A percentile compares a stretch with the other conserved stretches of the same genome.
Conservation (phyloP, 495 filamentous ascomycete genomes). For the Oidiodendron maius region DNA sequence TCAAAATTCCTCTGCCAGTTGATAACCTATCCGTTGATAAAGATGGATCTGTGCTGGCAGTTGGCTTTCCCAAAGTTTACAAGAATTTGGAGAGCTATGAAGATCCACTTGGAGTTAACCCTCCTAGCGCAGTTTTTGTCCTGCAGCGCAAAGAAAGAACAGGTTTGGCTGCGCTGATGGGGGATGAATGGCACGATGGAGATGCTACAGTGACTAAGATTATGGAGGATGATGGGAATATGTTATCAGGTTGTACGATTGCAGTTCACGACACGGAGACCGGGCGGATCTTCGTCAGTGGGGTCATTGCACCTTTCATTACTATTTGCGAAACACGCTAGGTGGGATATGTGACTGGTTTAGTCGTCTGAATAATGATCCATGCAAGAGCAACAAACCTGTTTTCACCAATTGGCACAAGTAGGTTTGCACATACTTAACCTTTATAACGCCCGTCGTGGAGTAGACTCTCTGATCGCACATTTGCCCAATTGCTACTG, state of each 20-base stretch:
- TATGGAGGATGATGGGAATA: conserved; percentile 24
- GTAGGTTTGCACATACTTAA: too few species aligned
- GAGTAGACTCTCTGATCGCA: too few species aligned
- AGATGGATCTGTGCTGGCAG: conserved; percentile 31
- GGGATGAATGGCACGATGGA: not conserved
- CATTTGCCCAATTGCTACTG: too few species aligned
- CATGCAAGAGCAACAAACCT: too few species aligned
- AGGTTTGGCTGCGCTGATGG: too few species aligned
- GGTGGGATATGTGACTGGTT: too few species aligned
- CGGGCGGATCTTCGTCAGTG: conserved; percentile 19
- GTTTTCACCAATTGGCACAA: too few species aligned
- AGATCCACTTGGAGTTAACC: conserved; percentile 3
- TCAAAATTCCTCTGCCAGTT: conserved; percentile 24
- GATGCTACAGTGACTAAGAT: conserved; percentile 18
- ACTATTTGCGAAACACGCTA: conserved; percentile 19
- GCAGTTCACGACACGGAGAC: conserved; percentile 23
- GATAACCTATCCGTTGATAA: conserved; percentile 35
- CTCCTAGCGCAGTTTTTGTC: conserved; percentile 11
- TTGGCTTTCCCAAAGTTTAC: conserved; percentile 23
- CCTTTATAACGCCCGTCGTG: too few species aligned
- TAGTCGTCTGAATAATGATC: too few species aligned
- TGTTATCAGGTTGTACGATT: conserved; percentile 18
- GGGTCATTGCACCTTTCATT: conserved; percentile 13
- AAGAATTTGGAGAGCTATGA: conserved; percentile 5
- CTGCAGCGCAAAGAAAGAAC: conserved; percentile 5